Percentiles rank a stretch among this genome's conserved stretches.
Conservation (phyloP, 139 green algal species). For the Chlorella sp. region DNA sequence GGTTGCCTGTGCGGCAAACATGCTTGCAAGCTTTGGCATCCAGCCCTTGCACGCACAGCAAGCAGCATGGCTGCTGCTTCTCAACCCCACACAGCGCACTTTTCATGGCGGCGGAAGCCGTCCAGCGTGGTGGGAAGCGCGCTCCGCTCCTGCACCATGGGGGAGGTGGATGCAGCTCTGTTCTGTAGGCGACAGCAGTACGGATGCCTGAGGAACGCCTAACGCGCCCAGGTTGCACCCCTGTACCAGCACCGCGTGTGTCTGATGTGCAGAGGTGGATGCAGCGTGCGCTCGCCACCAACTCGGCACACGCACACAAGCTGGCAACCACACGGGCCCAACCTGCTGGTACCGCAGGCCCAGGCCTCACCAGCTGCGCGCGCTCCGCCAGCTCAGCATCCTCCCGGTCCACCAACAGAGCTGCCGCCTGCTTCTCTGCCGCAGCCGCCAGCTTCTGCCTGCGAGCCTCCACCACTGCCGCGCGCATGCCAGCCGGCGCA, state of each 20-base stretch:
- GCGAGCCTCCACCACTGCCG: neutral
- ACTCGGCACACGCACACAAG: neutral
- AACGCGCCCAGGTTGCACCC: too few relatives aligned
- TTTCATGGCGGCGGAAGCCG: conserved; percentile 76
- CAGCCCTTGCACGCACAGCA: too few relatives aligned
- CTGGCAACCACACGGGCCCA: too few relatives aligned
- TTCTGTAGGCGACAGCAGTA: too few relatives aligned
- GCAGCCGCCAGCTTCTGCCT: neutral
- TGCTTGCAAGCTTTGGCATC: too few relatives aligned
- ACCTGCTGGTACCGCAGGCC: neutral
- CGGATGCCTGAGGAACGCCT: too few relatives aligned
- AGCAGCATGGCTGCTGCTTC: too few relatives aligned
- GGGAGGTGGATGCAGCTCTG: too few relatives aligned
- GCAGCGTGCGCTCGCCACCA: neutral
- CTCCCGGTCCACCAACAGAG: conserved; percentile 62
- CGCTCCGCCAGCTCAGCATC: conserved; percentile 73
- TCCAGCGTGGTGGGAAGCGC: conserved; percentile 77
- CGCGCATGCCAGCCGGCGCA: neutral
- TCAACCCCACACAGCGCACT: too few relatives aligned
- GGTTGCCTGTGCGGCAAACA: too few relatives aligned
- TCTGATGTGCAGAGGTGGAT: neutral
- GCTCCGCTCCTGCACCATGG: conserved; percentile 1
- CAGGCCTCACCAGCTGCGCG: conserved; percentile 15
- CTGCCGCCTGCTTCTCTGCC: neutral
- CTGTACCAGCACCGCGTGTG: neutral